Base-by-base conservation (phyloP, 164 flowering plant species). In the Malania oleifera region DNA sequence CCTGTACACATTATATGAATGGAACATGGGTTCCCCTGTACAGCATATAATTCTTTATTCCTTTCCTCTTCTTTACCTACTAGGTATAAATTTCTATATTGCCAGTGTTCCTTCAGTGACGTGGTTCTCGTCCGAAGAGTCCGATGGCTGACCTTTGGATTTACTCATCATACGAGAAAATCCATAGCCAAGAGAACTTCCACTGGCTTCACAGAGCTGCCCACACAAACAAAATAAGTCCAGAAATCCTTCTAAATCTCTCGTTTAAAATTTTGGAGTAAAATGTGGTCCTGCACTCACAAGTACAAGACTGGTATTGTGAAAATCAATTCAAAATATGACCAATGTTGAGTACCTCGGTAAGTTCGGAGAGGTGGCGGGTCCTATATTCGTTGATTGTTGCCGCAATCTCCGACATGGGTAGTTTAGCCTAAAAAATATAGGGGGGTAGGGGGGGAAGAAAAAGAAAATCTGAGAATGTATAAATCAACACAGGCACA, bases 151-250 rank as follows among this genome's bases (percentile, higher is more conserved):
- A 44, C 70, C 18, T 70, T 86, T 89, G 60, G 97, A 68, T 74
- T 80, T 89, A 52, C 58, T 77, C 81, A 72, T 75, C 13, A 78
- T 56, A 25, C 85, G 73, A 20, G 91, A 81, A 68, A 74, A 91
- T 49, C 97, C 97, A 58, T 91, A 95, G 35, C 99, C 99, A 54
- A 95, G 96, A 22, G 93, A 91, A 62, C 96, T 87, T 67, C 99
- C 99, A 44, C 81, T 89, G 10, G 82, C 56, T 76, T 91, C 87
- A 71, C 90, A 85, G 22, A 95, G 74, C 99, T 95, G 87, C 75
- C 74, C 1, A 63, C 0, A 55, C 4, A 40, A 61, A 60, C 10
- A 47, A 52, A 7, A 18, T 23, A 0, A 23, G 19, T 45, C 17
- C 60, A n/a, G 35, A 31, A 31, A 9, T 9, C 35, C 35, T 4